These are phyloP conservation scores for Rhinocladiella similis DNA, from an alignment of 2,329 filamentous ascomycete genomes.

Conservation along the genomic window DNA sequence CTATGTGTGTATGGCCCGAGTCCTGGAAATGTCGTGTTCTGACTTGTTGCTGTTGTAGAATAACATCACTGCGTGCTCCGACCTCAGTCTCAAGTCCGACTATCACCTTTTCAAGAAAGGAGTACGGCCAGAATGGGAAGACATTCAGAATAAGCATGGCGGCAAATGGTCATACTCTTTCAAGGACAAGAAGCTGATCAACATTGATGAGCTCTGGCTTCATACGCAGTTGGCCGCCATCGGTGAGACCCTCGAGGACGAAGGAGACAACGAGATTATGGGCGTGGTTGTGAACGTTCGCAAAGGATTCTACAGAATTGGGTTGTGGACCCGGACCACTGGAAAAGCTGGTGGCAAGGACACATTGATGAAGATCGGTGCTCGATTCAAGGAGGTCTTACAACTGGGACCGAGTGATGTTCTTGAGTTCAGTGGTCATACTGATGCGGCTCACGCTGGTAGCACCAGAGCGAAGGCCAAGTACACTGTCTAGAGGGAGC, in stretches of 20 bases:
- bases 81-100: conserved; percentile 95
- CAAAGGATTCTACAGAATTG: conserved; percentile 96
- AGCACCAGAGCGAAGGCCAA: conserved; percentile 96
- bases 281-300: conserved; percentile 98
- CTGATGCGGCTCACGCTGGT: conserved; percentile 86
- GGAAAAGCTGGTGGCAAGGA: conserved; percentile 89
- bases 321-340: conserved; percentile 93
- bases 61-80: conserved; percentile 95
- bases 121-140: conserved; percentile 97
- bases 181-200: conserved; percentile 89
- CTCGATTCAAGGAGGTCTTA: conserved; percentile 88
- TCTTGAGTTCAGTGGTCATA: conserved; percentile 96
- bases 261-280: conserved; percentile 91
- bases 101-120: conserved; percentile 99
- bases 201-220: conserved; percentile 94
- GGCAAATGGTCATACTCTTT: conserved; percentile 99
- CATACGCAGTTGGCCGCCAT: conserved; percentile 96
- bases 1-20: conserved; percentile 69
- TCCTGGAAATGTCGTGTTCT: background rate
- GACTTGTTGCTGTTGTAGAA: conserved; percentile 61
- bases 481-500: conserved; percentile 70
- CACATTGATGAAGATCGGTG: conserved; percentile 79
- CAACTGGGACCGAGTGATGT: conserved; percentile 73
- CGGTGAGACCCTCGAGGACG: conserved; percentile 93
- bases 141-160: conserved; percentile 96